phyloP scores from a whole-genome alignment of 2,329 filamentous ascomycete genomes.

The Aspergillus candidus region DNA sequence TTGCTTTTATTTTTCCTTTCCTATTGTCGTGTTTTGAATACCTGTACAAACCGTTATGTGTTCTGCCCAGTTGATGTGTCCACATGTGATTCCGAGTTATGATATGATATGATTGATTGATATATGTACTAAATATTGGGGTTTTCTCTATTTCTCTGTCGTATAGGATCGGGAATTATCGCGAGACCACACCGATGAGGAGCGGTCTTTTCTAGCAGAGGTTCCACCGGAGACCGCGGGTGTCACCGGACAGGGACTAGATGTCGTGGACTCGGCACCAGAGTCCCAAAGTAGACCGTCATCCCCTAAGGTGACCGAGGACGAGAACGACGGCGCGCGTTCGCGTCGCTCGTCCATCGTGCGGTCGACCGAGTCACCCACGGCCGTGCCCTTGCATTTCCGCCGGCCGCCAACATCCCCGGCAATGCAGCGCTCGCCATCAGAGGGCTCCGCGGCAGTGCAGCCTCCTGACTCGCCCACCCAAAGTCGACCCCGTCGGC shows the following conservation, averaged over 20 bases:
- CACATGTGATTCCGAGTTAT: conserved; percentile 12
- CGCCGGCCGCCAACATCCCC: conserved; percentile 47
- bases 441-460: conserved; percentile 33
- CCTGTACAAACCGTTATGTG: conserved; percentile 26
- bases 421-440: conserved; percentile 36
- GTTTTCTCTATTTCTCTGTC: conserved; percentile 20
- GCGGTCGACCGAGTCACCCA: conserved; percentile 40
- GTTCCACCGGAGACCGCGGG: conserved; percentile 38
- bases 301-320: conserved; percentile 22
- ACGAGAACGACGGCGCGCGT: conserved; percentile 10
- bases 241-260: conserved; percentile 16
- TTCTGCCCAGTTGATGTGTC: conserved; percentile 11
- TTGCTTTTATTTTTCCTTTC: conserved; percentile 16
- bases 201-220: conserved; percentile 59
- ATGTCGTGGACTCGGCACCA: conserved; percentile 18
- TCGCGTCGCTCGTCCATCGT: conserved; percentile 26
- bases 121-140: conserved; percentile 24
- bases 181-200: conserved; percentile 30
- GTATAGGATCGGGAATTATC: conserved; percentile 29
- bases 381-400: conserved; percentile 53
- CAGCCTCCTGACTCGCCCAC: conserved; percentile 39
- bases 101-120: conserved; percentile 19
- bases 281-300: conserved; percentile 31
- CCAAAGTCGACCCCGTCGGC: conserved; percentile 40
- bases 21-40: conserved; percentile 13